Percentiles rank a stretch among this genome's conserved stretches.
These are phyloP conservation scores for Paramecium caudatum DNA, from an alignment of 73 alveolate genomes.

Conservation along the genomic window DNA sequence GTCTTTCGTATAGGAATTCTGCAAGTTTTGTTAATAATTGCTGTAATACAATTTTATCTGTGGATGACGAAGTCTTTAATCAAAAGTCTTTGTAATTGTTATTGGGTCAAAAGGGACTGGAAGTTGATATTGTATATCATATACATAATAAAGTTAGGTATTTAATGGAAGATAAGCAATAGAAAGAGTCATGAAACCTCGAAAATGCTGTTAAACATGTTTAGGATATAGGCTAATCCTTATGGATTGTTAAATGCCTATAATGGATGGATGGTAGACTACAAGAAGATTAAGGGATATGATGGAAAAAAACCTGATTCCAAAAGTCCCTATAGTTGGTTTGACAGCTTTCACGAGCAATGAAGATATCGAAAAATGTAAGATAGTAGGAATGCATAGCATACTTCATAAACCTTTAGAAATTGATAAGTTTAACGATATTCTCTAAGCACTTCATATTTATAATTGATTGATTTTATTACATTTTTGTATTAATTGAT, in stretches of 20 bases:
- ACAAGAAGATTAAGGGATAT: conserved; percentile 45
- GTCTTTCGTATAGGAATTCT: not conserved
- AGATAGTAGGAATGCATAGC: conserved; percentile 65
- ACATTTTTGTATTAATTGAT: no score
- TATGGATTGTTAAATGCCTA: conserved; percentile 76
- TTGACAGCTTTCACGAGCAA: conserved; percentile 72
- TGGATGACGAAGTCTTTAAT: conserved; percentile 74
- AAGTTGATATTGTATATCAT: conserved; percentile 54
- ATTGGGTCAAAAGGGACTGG: conserved; percentile 18
- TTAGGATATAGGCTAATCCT: conserved; percentile 61
- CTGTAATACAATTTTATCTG: conserved; percentile 66
- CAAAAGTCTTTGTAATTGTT: conserved; percentile 30
- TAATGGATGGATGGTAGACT: conserved; percentile 75
- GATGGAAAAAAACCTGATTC: conserved; percentile 61
- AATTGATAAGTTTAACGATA: conserved; percentile 9
- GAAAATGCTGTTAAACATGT: conserved; percentile 54
- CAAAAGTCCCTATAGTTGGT: conserved; percentile 71
- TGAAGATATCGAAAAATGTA: conserved; percentile 54
- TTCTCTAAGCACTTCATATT: no score
- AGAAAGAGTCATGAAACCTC: conserved; percentile 28
- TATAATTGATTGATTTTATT: no score
- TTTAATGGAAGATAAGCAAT: conserved; percentile 76
- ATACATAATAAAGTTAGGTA: conserved; percentile 30
- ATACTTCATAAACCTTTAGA: conserved; percentile 69
- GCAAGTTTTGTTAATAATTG: not conserved